Conservation (phyloP, 257 asterid species). For the Nemophila menziesii region DNA sequence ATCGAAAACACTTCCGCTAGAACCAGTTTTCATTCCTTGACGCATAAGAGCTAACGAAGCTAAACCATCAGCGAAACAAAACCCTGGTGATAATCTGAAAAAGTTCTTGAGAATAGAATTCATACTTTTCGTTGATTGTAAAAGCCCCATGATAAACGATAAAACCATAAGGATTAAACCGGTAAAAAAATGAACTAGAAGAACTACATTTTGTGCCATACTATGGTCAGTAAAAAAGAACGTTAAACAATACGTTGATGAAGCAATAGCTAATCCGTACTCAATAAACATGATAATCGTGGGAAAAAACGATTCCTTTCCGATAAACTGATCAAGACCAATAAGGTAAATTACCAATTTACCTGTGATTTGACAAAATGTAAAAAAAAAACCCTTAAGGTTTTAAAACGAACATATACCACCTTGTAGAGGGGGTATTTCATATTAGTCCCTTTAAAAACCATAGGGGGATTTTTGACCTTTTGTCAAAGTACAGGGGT, state of each 20-base stretch:
- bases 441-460: conserved; percentile 96
- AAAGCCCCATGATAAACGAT: conserved; percentile 86
- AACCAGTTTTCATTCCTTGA: conserved; percentile 76
- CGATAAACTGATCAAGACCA: conserved; percentile 87
- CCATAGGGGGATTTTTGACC: too few species aligned
- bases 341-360: too few species aligned
- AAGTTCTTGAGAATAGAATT: conserved; percentile 84
- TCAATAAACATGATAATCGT: conserved; percentile 69
- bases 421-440: too few species aligned
- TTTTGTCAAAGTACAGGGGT: too few species aligned
- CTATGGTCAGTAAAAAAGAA: conserved; percentile 93
- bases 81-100: conserved; percentile 97
- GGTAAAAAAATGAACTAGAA: conserved; percentile 72
- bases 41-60: conserved; percentile 92
- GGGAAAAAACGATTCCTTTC: conserved; percentile 59
- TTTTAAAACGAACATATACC: too few species aligned
- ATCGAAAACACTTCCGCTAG: conserved; percentile 57
- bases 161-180: conserved; percentile 90
- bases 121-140: conserved; percentile 46
- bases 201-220: conserved; percentile 96
- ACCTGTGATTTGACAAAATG: too few species aligned
- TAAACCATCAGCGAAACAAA: conserved; percentile 97
- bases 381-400: conserved; percentile 95
- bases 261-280: conserved; percentile 86
- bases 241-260: conserved; percentile 95